phyloP scores from a whole-genome alignment of 192 early-diverging fungal species.

The Phlyctochytrium arcticum region DNA sequence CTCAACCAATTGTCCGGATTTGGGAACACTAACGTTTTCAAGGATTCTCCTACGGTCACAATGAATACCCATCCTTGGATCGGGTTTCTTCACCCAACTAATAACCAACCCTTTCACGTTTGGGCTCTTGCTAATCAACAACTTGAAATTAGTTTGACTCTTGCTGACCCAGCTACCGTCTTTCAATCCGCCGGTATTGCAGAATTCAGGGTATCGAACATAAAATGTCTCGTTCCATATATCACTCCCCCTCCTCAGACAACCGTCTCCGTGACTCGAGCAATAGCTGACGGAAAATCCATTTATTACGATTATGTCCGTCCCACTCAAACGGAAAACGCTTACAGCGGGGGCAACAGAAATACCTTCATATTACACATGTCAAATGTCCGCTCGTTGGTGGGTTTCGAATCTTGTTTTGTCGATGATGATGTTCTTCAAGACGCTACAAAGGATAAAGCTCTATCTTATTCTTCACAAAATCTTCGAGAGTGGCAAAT shows the following conservation, averaged over 20 bases:
- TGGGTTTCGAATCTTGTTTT: background rate
- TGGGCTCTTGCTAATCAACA: slow-evolving; percentile 16
- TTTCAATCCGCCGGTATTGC: background rate
- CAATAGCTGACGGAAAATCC: slow-evolving; percentile 2
- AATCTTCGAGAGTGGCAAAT: background rate
- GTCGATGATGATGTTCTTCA: background rate
- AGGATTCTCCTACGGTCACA: background rate
- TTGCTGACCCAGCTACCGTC: slow-evolving; percentile 1
- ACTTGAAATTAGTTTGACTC: background rate
- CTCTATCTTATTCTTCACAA: slow-evolving; percentile 1
- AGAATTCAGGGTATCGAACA: slow-evolving; percentile 9
- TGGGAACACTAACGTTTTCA: slow-evolving; percentile 6
- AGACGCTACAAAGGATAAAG: slow-evolving; percentile 12
- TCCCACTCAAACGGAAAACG: background rate
- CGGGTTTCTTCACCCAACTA: slow-evolving; percentile 7
- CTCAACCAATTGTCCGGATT: slow-evolving; percentile 1
- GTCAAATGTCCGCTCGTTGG: background rate
- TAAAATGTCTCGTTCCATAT: background rate
- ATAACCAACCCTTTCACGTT: background rate
- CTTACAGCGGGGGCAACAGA: background rate
- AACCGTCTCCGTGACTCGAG: background rate
- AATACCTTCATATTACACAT: slow-evolving; percentile 17
- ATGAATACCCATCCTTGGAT: slow-evolving; percentile 4
- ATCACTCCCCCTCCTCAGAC: slow-evolving; percentile 3
- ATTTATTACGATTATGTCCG: slow-evolving; percentile 13